Conservation (phyloP, 2,329 filamentous ascomycete genomes). For the Fusarium succisae region DNA sequence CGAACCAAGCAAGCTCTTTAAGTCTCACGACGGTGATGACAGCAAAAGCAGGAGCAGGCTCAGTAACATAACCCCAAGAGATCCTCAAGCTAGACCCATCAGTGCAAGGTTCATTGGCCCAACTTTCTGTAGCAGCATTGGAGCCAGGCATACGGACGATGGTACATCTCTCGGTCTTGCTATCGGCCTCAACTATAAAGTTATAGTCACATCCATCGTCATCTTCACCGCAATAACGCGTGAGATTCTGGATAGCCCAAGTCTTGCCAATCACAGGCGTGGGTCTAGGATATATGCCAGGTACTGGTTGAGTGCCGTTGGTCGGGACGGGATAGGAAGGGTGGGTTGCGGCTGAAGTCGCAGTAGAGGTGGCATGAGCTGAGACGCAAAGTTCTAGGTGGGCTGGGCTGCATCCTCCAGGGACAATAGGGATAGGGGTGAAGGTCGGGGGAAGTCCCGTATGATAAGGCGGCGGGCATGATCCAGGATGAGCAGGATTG, state of each 20-base stretch:
- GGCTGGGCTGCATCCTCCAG: conserved; percentile 21
- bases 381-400: conserved; percentile 15
- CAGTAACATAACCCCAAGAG: conserved; percentile 32
- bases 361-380: neutral
- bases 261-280: conserved; percentile 10
- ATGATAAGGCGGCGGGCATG: conserved; percentile 16
- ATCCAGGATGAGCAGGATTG: conserved; percentile 27
- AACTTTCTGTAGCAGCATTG: conserved; percentile 25
- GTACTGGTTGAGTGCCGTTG: neutral
- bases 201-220: conserved; percentile 31
- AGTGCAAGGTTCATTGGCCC: conserved; percentile 27
- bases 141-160: conserved; percentile 23
- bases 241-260: conserved; percentile 25
- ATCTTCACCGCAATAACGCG: conserved; percentile 26
- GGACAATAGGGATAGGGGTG: neutral
- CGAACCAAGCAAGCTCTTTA: conserved; percentile 36
- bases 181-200: conserved; percentile 22
- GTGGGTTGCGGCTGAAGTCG: neutral
- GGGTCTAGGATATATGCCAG: conserved; percentile 6
- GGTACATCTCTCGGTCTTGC: conserved; percentile 29
- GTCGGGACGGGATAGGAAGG: neutral
- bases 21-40: conserved; percentile 24
- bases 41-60: conserved; percentile 30
- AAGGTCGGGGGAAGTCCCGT: conserved; percentile 1
- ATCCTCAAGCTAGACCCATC: conserved; percentile 16